These are phyloP conservation scores for Coniochaeta ligniaria DNA, from an alignment of 2,329 filamentous ascomycete species.

Conservation along the genomic window DNA sequence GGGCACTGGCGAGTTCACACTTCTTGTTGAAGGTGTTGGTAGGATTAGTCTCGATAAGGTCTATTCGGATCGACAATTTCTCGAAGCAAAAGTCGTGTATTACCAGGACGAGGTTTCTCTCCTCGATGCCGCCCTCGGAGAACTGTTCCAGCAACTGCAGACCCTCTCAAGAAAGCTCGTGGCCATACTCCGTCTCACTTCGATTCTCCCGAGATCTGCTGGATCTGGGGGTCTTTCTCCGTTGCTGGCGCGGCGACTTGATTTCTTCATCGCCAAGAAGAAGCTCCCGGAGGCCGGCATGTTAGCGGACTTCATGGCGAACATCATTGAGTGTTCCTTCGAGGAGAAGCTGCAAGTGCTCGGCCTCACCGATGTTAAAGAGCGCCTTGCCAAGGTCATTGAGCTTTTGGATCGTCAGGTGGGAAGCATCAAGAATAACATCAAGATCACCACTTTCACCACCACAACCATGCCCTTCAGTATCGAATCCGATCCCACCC, in stretches of 20 bases:
- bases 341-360: slow-evolving; percentile 89
- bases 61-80: slow-evolving; percentile 72
- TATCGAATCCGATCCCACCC: slow-evolving; percentile 47
- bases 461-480: slow-evolving; percentile 54
- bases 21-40: slow-evolving; percentile 80
- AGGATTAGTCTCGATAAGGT: slow-evolving; percentile 71
- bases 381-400: slow-evolving; percentile 73
- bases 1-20: slow-evolving; percentile 66
- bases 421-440: slow-evolving; percentile 74
- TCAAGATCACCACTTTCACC: slow-evolving; percentile 75
- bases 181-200: slow-evolving; percentile 74
- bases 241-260: slow-evolving; percentile 76
- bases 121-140: slow-evolving; percentile 51
- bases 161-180: slow-evolving; percentile 80
- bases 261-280: slow-evolving; percentile 80
- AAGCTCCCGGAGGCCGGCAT: slow-evolving; percentile 74
- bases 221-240: slow-evolving; percentile 65
- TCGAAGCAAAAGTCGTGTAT: slow-evolving; percentile 71
- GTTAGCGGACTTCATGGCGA: slow-evolving; percentile 94
- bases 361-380: slow-evolving; percentile 70
- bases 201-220: slow-evolving; percentile 67
- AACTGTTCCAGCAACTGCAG: slow-evolving; percentile 74
- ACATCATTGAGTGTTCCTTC: slow-evolving; percentile 77
- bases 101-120: slow-evolving; percentile 53
- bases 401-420: slow-evolving; percentile 80